These are phyloP conservation scores for Apodospora peruviana DNA, from an alignment of 495 filamentous ascomycete genomes.

Conservation along the genomic window DNA sequence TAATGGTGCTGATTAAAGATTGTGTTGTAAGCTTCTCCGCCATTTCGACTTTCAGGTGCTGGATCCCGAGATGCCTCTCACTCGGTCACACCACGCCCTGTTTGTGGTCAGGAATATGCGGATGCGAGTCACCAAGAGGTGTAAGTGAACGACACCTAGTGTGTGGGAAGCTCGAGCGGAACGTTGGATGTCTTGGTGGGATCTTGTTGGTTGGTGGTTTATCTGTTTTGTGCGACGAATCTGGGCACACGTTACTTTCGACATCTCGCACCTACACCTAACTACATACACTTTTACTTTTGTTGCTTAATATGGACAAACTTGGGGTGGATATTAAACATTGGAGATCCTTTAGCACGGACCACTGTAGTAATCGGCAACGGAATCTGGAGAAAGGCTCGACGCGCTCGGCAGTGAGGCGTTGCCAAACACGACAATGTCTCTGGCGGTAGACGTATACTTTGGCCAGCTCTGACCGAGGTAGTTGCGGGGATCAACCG, in stretches of 20 bases:
- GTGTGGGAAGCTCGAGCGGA: not conserved
- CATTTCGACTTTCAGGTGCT: not conserved
- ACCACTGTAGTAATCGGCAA: not conserved
- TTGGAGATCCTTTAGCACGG: too few relatives aligned
- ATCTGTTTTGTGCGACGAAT: too few relatives aligned
- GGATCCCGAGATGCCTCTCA: not conserved
- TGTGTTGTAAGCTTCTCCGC: not conserved
- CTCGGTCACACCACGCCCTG: not conserved
- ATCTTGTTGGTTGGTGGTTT: too few relatives aligned
- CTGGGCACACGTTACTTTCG: too few relatives aligned
- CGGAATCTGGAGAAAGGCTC: not conserved
- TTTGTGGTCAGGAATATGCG: not conserved
- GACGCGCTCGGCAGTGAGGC: not conserved
- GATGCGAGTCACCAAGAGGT: not conserved
- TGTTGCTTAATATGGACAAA: too few relatives aligned
- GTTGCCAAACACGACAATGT: not conserved
- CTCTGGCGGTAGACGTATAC: not conserved
- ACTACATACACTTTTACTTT: too few relatives aligned
- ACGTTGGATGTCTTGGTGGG: not conserved
- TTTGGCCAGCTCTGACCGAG: constrained; percentile 5
- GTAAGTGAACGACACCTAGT: not conserved
- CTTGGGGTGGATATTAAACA: too few relatives aligned
- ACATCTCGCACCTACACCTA: too few relatives aligned
- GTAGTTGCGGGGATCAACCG: not conserved
- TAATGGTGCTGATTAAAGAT: too few relatives aligned